Conservation (phyloP, 1,284 basidiomycete genomes). For the Cutaneotrichosporon curvatum region DNA sequence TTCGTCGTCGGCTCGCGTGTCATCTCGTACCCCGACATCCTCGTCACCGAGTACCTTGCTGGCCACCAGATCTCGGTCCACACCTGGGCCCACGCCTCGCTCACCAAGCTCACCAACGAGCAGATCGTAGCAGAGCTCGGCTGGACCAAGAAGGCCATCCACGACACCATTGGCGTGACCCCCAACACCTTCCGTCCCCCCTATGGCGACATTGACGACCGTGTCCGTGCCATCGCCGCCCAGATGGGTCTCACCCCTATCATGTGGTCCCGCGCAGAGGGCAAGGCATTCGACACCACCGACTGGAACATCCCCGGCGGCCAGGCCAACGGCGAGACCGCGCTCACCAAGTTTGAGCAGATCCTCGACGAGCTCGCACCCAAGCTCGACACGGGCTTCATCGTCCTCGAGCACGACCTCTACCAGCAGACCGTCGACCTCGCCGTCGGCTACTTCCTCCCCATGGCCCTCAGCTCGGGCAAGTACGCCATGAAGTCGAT, state of each 20-base stretch:
- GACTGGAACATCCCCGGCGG: conserved; percentile 80
- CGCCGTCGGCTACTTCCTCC: conserved; percentile 77
- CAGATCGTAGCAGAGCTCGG: conserved; percentile 89
- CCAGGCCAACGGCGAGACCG: conserved; percentile 56
- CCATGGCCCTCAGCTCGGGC: conserved; percentile 59
- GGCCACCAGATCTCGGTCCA: conserved; percentile 47
- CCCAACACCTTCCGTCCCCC: conserved; percentile 71
- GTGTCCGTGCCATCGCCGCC: conserved; percentile 24
- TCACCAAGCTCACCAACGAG: conserved; percentile 76
- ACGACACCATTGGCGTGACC: conserved; percentile 67
- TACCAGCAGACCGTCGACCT: conserved; percentile 80
- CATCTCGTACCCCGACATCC: conserved; percentile 19
- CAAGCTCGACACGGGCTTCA: conserved; percentile 57
- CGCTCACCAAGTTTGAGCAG: conserved; percentile 47
- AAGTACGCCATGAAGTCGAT: conserved; percentile 51
- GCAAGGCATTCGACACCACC: conserved; percentile 63
- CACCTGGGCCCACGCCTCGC: conserved; percentile 50
- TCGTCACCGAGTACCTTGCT: conserved; percentile 26
- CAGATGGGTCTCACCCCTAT: conserved; percentile 44
- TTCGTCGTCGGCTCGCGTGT: conserved; percentile 36
- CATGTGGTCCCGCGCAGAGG: conserved; percentile 40
- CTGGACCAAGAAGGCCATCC: conserved; percentile 83
- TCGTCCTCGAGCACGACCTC: conserved; percentile 82
- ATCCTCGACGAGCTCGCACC: conserved; percentile 44
- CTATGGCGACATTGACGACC: conserved; percentile 46